Evolutionary conservation across 345 rosid species (phyloP).

Genomic region (Clarkia xantiana): DNA sequence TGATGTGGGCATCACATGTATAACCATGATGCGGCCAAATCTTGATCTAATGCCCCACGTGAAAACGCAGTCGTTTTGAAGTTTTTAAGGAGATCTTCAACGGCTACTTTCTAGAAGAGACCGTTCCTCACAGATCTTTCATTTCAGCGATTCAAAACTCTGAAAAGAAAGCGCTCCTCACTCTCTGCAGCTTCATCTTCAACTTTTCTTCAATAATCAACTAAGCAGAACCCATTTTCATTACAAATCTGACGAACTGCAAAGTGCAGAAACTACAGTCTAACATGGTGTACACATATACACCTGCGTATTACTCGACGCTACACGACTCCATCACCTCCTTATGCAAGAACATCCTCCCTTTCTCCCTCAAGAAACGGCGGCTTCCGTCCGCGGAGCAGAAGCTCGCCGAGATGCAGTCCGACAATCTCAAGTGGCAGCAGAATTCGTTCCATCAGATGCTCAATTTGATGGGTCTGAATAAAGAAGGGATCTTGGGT

Average conservation of each 20-base stretch:
- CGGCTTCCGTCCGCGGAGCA: conserved; percentile 37
- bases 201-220: no score
- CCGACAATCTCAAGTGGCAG: conserved; percentile 76
- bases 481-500: conserved; percentile 48
- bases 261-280: neutral
- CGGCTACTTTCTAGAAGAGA: conserved; percentile 6
- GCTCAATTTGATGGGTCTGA: conserved; percentile 52
- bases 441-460: conserved; percentile 71
- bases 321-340: conserved; percentile 70
- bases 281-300: conserved; percentile 48
- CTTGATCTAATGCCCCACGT: no score
- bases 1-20: no score
- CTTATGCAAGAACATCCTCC: conserved; percentile 61
- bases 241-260: neutral
- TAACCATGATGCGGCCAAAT: no score
- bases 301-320: conserved; percentile 61
- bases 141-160: neutral
- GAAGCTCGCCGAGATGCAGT: conserved; percentile 41
- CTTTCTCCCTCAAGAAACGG: conserved; percentile 51
- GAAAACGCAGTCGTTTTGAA: neutral
- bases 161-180: neutral
- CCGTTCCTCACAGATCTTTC: conserved; percentile 2
- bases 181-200: neutral
- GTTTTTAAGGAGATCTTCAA: neutral
- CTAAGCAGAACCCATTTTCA: neutral